Evolutionary conservation across 1,284 basidiomycete genomes (phyloP), one percentile per base, ranked within the genome.

Genomic region (Trametes hirsuta): DNA sequence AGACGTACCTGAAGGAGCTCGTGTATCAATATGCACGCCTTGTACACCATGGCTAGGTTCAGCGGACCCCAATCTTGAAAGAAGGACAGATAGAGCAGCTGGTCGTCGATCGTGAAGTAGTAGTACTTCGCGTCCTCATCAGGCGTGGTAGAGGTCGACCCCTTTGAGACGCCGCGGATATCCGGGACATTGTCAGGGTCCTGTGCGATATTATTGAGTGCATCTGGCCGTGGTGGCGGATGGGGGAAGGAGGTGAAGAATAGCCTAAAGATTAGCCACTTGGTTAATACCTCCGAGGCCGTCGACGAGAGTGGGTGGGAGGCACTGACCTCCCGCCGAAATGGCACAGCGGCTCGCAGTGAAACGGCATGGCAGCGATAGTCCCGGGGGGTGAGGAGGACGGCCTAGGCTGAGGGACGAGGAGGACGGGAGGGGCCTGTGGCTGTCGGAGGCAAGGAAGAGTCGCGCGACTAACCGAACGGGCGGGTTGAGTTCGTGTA

Each of bases 51-150:
- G 4, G 92, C 89, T 41, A 96, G 83, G 74, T 97, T 97, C 62
- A 97, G 80, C 15, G 97, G 97, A 10, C 97, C 97, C 88, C 93
- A 94, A 75, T 98, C 95, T 71, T 93, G 87, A 72, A 91, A 95
- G 83, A 99, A 99, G 37, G 92, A 92, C 59, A 95, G 85, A 79
- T 99, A 99, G 64, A 90, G 83, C 53, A 98, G 85, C 65, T 95
- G 89, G 76, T 96, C 89, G 77, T 98, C 94, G 77, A 97, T 86
- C 56, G 89, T 91, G 78, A 93, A 93, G 75, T 89, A 93, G 76
- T 91, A 93, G 75, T 91, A 93, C 55, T 82, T 80, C 56, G 87
- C 84, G 66, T 84, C 79, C 65, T 87, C 85, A 69, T 91, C 88
- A 47, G 87, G 83, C 22, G 87, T 82, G 37, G 82, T 77, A 37